Evolutionary conservation across 2,329 filamentous ascomycete genomes (phyloP), one percentile per base, ranked within the genome.

Genomic region (Sporothrix globosa): DNA sequence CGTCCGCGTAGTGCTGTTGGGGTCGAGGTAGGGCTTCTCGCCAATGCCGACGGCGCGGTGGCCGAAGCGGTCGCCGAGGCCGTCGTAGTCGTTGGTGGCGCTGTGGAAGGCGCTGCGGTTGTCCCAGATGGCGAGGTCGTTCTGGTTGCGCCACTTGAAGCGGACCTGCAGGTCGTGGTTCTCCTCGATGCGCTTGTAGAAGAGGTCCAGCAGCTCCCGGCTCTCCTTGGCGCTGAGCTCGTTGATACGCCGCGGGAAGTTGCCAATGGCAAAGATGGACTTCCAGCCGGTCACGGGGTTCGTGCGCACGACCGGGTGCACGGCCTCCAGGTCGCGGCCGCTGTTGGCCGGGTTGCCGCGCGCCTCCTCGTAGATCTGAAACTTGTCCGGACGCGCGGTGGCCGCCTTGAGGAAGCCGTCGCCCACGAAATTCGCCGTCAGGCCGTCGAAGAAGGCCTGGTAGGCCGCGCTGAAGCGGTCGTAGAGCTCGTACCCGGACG

Each of bases 401-500:
- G 86, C 86, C 4, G 83, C 79, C 14, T 83, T 77, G 70, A 81
- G 80, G 77, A 88, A 89, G 1, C 78, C 76, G 0, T 85, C 84
- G 73, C 84, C 81, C 0, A 82, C 82, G 72, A 83, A 84, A 0
- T 84, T 87, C 2, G 83, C 88, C 0, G 86, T 89, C 11, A 90
- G 78, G 0, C 78, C 77, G 69, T 90, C 87, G 39, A 90, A 82
- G 77, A 90, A 90, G 13, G 24, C 3, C 48, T 65, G 69, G 21
- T 71, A 85, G 0, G 84, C 80, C 2, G 81, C 79, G 3, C 85
- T 88, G 71, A 91, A 81, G 39, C 87, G 84, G 75, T 91, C 88
- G 75, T 90, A 91, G 17, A 90, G 78, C 74, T 91, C 88, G 75
- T 90, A 90, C 0, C 87, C 88, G 0, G 87, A 89, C 0, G 88